Base-by-base conservation (phyloP, 805 yeast genomes). In the Isabelozyma gotoi region DNA sequence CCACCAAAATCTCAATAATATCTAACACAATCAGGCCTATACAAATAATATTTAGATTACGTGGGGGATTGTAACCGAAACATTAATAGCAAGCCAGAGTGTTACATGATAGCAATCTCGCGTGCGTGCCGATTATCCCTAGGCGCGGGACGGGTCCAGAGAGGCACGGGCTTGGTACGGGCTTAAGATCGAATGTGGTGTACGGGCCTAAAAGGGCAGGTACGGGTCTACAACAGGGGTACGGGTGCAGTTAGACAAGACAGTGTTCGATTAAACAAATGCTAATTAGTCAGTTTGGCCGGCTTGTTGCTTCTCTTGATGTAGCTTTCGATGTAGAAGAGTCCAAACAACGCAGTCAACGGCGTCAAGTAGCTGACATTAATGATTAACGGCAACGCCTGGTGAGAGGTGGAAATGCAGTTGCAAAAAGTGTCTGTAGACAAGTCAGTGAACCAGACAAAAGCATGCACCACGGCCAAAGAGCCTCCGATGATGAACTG, bases 401-500 rank as follows among this genome's bases (percentile, higher is more conserved):
- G 81, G 48, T 81, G 85, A 12, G 82, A 66, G 41, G 79, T 69
- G 16, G 71, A 62, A 45, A 84, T 75, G 59, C 90, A 84, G 47
- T 63, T 63, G 14, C 71, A 60, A 55, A 68, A 73, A 12, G 50
- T 51, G 15, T 68, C 73, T 29, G 73, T 67, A 19, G 59, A 47
- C 11, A 74, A 64, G 57, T 84, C 84, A 47, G 74, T 74, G 57
- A 80, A 82, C 59, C 72, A 73, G 42, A 84, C 72, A 55, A 84
- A 84, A 39, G 83, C 62, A 58, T 84, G 89, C 45, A 76, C 61
- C 33, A 81, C 62, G n/a, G 88, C 88, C 46, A 83, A 66, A 3
- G 82, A 72, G 19, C 89, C 90, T 18, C 90, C 90, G 39, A 80
- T 55, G 7, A 84, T 68, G 56, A 84, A 84, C 62, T 84, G 90